A percentile compares a stretch with the other conserved stretches of the same genome.
Conservation (phyloP, 2,329 filamentous ascomycete species). For the Scorias spongiosa region DNA sequence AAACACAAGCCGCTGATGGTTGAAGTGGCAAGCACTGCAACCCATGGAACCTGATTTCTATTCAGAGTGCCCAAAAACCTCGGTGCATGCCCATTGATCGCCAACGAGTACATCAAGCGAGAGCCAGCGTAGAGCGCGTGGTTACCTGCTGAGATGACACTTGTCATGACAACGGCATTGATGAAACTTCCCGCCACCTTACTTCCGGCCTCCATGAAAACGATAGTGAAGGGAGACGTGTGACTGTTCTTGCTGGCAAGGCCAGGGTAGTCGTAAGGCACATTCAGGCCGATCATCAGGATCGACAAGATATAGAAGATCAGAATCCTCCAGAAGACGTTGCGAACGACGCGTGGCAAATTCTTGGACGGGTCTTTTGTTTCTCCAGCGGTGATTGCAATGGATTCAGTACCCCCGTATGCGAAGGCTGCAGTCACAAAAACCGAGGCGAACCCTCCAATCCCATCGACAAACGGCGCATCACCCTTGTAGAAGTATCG, state of each 20-base stretch:
- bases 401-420: conserved; percentile 40
- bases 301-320: conserved; percentile 28
- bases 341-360: conserved; percentile 30
- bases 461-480: conserved; percentile 49
- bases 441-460: conserved; percentile 51
- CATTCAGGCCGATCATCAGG: conserved; percentile 23
- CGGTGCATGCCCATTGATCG: conserved; percentile 52
- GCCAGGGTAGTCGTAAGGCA: conserved; percentile 24
- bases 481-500: conserved; percentile 37
- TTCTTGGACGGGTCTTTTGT: conserved; percentile 13
- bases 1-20: conserved; percentile 24
- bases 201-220: conserved; percentile 46
- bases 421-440: conserved; percentile 36
- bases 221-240: conserved; percentile 42
- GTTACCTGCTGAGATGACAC: conserved; percentile 44
- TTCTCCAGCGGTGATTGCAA: conserved; percentile 14
- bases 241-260: conserved; percentile 19
- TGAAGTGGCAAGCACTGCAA: conserved; percentile 28
- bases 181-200: conserved; percentile 46
- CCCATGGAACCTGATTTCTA: conserved; percentile 38
- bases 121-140: conserved; percentile 38
- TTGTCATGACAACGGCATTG: conserved; percentile 53
- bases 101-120: conserved; percentile 38
- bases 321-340: conserved; percentile 37
- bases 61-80: conserved; percentile 27